phyloP scores from a whole-genome alignment of 371 early-diverging fungal species.

The Haplosporangium sp. region DNA sequence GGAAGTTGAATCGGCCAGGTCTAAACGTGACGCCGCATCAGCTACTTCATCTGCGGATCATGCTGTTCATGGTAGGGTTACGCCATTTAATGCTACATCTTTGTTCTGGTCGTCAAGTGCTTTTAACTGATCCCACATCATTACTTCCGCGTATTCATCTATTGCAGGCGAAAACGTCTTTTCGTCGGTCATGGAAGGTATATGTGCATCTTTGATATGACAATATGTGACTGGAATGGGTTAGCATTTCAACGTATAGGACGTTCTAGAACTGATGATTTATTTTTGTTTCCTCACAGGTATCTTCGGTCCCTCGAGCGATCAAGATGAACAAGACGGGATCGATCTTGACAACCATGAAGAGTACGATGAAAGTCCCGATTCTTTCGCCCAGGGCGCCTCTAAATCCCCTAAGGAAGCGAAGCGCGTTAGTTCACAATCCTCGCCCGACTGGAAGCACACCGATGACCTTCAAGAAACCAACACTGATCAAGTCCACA shows the following conservation, averaged over 20 bases:
- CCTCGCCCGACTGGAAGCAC: not conserved
- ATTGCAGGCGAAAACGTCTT: conserved; percentile 9
- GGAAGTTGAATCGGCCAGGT: no score
- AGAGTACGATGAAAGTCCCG: conserved; percentile 8
- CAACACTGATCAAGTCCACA: conserved; percentile 1
- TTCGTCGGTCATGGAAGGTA: conserved; percentile 19
- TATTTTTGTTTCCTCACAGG: conserved; percentile 2
- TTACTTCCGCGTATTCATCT: not conserved
- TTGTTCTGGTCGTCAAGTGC: not conserved
- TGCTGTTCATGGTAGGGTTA: not conserved
- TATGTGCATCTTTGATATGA: not conserved
- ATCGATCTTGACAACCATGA: conserved; percentile 24
- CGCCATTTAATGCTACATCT: not conserved
- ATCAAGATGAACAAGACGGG: conserved; percentile 21
- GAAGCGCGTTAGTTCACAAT: not conserved
- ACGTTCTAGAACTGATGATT: not conserved
- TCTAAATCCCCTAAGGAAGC: not conserved
- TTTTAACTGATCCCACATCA: not conserved
- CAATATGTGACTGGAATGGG: not conserved
- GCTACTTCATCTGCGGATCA: no score
- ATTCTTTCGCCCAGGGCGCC: not conserved
- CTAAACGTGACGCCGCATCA: no score
- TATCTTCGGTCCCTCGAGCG: conserved; percentile 12
- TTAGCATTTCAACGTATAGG: not conserved
- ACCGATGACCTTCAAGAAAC: not conserved